phyloP scores from a whole-genome alignment of 495 filamentous ascomycete genomes.

The Penicillium flavigenum region DNA sequence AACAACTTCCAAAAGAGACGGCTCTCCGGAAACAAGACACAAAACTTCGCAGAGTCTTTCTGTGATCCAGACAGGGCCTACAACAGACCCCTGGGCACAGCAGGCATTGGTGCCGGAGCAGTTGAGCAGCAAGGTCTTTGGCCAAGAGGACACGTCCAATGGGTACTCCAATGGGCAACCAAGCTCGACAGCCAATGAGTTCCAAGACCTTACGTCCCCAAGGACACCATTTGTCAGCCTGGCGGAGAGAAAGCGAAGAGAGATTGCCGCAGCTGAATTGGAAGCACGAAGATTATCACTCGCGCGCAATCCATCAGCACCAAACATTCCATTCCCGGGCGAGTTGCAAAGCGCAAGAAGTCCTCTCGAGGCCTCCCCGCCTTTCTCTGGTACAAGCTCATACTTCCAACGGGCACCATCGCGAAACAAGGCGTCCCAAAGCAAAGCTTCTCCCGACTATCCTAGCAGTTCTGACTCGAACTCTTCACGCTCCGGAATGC shows the following conservation, averaged over 20 bases:
- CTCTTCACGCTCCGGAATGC: constrained; percentile 42
- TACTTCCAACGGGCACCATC: constrained; percentile 47
- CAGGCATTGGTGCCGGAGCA: constrained; percentile 8
- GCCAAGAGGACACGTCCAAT: constrained; percentile 21
- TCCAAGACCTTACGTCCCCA: constrained; percentile 24
- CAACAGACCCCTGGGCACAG: constrained; percentile 3
- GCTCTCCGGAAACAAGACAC: constrained; percentile 47
- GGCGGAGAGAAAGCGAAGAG: constrained; percentile 57
- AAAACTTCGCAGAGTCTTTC: constrained; percentile 34
- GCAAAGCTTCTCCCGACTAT: constrained; percentile 50
- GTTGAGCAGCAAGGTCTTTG: constrained; percentile 25
- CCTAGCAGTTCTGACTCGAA: constrained; percentile 46
- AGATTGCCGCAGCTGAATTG: constrained; percentile 78
- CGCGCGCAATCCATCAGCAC: constrained; percentile 72
- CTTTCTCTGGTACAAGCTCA: constrained; percentile 35
- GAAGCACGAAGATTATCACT: constrained; percentile 84
- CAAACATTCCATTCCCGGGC: constrained; percentile 77
- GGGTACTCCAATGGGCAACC: constrained; percentile 12
- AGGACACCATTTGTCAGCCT: constrained; percentile 32
- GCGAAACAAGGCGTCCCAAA: constrained; percentile 31
- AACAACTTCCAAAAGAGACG: constrained; percentile 45
- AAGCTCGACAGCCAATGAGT: constrained; percentile 21
- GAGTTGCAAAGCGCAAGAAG: constrained; percentile 45
- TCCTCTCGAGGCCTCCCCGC: constrained; percentile 33
- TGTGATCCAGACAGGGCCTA: constrained; percentile 37